Base-by-base conservation (phyloP, 2,329 filamentous ascomycete genomes). In the Botrytis byssoidea region DNA sequence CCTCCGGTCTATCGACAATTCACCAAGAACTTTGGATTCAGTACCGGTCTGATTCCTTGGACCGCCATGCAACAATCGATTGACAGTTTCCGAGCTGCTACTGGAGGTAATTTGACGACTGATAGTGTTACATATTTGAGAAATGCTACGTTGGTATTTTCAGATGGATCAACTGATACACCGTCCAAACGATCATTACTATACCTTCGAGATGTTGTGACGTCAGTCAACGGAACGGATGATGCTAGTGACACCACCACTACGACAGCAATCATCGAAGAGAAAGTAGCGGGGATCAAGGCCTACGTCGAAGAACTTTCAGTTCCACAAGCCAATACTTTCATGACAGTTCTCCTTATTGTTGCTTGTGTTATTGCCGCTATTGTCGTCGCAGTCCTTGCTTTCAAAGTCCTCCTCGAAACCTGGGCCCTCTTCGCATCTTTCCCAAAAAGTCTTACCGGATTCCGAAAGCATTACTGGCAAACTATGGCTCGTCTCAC, bases 381-480 rank as follows among this genome's bases (percentile, higher is more conserved):
- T 48, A 95, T 98, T 77, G 91, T 93, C 61, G 92, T 97, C 37
- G 90, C 93, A 40, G 95, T 98, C 77, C 86, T 98, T 42, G 88
- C 98, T 8, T 88, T 97, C 83, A 99, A 98, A 85, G 90, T 97
- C 74, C 89, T 98, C 70, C 88, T 99, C 69, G 96, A 98, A 83
- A 86, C 90, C 57, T 98, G 95, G 94, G 92, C 94, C 25, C 85
- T 98, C n/a, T 95, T 93, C 77, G 94, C 92, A 76, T 93, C 86
- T 74, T 97, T 98, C 81, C 95, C 96, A 20, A 87, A 93, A 80
- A 88, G 88, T 51, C 88, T 98, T 73, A 85, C 89, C 25, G 91
- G 92, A 64, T 98, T 98, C 88, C 92, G 96, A 77, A 93, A 97
- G 84, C 93, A 97, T 82, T 98, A 98, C 86, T 98, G 96, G 96